Conservation (phyloP, 768 basidiomycete genomes). For the Calocybe cyanea region DNA sequence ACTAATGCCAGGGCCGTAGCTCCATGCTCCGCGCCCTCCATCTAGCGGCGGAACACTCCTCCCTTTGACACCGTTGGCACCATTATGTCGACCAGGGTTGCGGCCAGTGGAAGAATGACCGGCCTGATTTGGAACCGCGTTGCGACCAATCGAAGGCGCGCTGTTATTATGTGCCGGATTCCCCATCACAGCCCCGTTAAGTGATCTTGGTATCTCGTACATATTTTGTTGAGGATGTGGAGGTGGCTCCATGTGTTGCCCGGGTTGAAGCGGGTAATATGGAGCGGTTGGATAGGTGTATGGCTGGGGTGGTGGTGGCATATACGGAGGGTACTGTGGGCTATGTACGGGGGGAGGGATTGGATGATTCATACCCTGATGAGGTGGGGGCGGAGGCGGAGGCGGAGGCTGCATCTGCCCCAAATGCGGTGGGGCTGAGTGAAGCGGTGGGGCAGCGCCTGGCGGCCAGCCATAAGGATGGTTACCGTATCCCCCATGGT, state of each 20-base stretch:
- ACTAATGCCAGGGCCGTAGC: constrained; percentile 61
- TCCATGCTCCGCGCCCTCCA: constrained; percentile 57
- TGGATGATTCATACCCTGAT: constrained; percentile 18
- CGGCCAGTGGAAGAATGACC: constrained; percentile 28
- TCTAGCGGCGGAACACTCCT: constrained; percentile 26
- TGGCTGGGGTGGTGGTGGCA: constrained; percentile 23
- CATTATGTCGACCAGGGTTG: constrained; percentile 25
- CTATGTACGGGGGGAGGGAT: constrained; percentile 25
- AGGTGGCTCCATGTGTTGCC: constrained; percentile 25
- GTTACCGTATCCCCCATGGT: constrained; percentile 24
- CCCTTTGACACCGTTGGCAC: constrained; percentile 28
- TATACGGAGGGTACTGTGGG: constrained; percentile 33
- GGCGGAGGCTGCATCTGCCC: constrained; percentile 18
- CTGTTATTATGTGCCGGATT: constrained; percentile 19
- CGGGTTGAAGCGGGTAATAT: constrained; percentile 24
- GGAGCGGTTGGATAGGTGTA: constrained; percentile 26
- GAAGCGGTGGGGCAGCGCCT: constrained; percentile 22
- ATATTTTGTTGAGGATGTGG: constrained; percentile 21
- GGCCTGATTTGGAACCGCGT: constrained; percentile 17
- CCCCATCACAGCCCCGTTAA: constrained; percentile 24
- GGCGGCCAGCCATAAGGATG: constrained; percentile 38
- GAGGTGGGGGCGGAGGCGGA: constrained; percentile 28
- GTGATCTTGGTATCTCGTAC: constrained; percentile 23
- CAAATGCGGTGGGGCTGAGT: constrained; percentile 27
- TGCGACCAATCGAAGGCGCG: constrained; percentile 24